Evolutionary conservation across 345 rosid genomes (phyloP).

Genomic region (Cochlearia excelsa): DNA sequence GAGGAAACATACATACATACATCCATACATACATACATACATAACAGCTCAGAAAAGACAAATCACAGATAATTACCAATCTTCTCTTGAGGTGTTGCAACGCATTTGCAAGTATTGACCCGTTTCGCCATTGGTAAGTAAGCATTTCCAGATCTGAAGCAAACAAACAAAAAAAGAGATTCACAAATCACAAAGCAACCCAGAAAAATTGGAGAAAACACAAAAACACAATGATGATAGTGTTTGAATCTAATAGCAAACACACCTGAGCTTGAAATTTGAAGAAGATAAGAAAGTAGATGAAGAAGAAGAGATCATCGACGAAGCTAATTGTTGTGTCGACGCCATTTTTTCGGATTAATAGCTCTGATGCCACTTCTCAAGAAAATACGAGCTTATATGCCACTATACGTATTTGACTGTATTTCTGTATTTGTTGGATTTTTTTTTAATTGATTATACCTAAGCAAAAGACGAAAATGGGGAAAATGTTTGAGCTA

Average conservation of each 20-base stretch:
- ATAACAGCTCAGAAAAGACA: neutral
- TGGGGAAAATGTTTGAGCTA: no score
- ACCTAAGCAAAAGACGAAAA: no score
- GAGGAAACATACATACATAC: neutral
- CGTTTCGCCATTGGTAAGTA: slow-evolving; percentile 28
- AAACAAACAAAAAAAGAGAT: neutral
- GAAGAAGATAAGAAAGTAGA: slow-evolving; percentile 33
- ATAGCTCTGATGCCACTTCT: no score
- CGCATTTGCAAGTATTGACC: slow-evolving; percentile 35
- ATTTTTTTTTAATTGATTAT: no score
- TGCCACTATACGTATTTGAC: no score
- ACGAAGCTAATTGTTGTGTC: slow-evolving; percentile 26
- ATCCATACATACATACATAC: neutral
- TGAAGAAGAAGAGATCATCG: slow-evolving; percentile 35
- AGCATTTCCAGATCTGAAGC: slow-evolving; percentile 34
- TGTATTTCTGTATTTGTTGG: no score
- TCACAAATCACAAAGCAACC: slow-evolving; percentile 6
- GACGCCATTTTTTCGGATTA: slow-evolving; percentile 33
- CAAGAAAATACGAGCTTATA: no score
- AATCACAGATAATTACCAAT: slow-evolving; percentile 19
- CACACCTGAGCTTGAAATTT: slow-evolving; percentile 29
- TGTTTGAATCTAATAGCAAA: neutral
- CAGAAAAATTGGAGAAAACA: neutral
- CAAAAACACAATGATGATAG: neutral
- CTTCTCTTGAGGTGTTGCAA: slow-evolving; percentile 36